A percentile compares a stretch with the other conserved stretches of the same genome.
Conservation (phyloP, 495 filamentous ascomycete genomes). For the Xylaria scruposa region DNA sequence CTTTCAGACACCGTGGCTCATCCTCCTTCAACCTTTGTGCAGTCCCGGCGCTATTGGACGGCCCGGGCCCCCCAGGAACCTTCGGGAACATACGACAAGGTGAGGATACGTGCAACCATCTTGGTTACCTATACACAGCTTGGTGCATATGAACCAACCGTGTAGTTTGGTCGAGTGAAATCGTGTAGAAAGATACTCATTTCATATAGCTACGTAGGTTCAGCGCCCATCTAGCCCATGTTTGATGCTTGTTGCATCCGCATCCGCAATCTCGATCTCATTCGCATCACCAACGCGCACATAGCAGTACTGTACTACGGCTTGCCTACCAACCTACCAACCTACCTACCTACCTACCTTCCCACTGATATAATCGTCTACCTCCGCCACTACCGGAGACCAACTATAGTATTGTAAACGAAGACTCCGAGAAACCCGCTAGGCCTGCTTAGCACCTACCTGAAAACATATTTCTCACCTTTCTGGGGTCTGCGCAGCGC, state of each 20-base stretch:
- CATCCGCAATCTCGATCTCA: too few species aligned
- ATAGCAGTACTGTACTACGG: neutral
- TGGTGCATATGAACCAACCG: conserved; percentile 9
- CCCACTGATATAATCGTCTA: neutral
- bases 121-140: conserved; percentile 15
- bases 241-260: neutral
- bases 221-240: neutral
- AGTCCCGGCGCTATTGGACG: conserved; percentile 10
- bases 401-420: neutral
- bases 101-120: conserved; percentile 4
- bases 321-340: neutral
- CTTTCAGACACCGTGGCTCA: neutral
- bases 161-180: neutral
- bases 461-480: neutral
- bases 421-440: conserved; percentile 13
- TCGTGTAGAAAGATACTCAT: conserved; percentile 3
- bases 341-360: neutral
- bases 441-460: conserved; percentile 2
- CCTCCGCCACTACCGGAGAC: neutral
- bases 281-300: neutral
- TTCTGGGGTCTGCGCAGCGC: neutral
- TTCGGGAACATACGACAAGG: conserved; percentile 15
- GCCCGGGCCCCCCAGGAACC: neutral
- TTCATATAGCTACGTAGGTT: conserved; percentile 4
- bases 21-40: conserved; percentile 9